Evolutionary conservation across 257 asterid species (phyloP).

Genomic region (Solanum rostratum): DNA sequence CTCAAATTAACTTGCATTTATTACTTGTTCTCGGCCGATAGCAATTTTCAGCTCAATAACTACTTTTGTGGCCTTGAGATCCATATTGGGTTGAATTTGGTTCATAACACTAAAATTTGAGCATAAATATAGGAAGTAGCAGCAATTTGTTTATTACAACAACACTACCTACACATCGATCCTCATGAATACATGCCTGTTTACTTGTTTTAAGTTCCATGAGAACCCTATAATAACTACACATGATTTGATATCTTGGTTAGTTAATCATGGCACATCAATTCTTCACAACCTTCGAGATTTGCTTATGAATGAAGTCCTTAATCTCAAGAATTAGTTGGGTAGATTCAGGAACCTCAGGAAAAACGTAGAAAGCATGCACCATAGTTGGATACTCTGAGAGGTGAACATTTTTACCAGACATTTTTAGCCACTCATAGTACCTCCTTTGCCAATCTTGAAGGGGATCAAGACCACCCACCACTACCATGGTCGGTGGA

Average conservation of each 20-base stretch:
- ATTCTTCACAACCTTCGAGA: constrained; percentile 11
- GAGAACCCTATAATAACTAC: background rate
- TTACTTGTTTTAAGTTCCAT: background rate
- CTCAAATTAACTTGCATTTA: too few relatives aligned
- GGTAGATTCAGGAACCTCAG: constrained; percentile 41
- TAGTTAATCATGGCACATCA: background rate
- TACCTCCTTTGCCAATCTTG: constrained; percentile 65
- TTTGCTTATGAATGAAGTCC: constrained; percentile 30
- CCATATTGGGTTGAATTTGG: too few relatives aligned
- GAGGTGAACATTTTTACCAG: constrained; percentile 49
- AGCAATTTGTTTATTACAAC: background rate
- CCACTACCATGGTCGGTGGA: constrained; percentile 58
- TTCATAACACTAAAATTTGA: background rate
- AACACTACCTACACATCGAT: background rate
- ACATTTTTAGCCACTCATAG: constrained; percentile 46
- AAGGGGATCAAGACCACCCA: constrained; percentile 59
- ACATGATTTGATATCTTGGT: background rate
- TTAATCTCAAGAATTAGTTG: constrained; percentile 26
- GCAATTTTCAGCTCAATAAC: too few relatives aligned
- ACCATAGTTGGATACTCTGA: constrained; percentile 54
- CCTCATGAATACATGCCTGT: background rate
- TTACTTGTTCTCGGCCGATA: too few relatives aligned
- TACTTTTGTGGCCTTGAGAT: too few relatives aligned
- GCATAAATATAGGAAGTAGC: background rate
- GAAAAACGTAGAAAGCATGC: constrained; percentile 66